A percentile compares a stretch with the other conserved stretches of the same genome.
Conservation (phyloP, 2,329 filamentous ascomycete genomes). For the Nothophaeocryptopus gaeumannii region DNA sequence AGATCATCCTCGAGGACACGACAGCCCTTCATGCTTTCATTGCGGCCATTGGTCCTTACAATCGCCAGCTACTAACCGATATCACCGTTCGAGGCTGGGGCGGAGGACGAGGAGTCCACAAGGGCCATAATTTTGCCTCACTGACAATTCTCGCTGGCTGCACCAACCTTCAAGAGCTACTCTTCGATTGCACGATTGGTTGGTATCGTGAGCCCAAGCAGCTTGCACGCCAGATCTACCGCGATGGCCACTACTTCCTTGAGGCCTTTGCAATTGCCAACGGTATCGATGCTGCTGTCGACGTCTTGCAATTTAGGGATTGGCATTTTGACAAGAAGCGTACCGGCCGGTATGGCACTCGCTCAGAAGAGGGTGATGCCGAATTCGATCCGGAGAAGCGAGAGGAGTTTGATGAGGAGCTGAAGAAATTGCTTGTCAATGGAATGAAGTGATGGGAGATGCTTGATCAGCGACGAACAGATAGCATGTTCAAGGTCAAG, state of each 20-base stretch:
- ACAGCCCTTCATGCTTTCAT: conserved; percentile 28
- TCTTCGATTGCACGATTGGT: conserved; percentile 24
- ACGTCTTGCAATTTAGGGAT: conserved; percentile 24
- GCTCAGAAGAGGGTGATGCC: neutral
- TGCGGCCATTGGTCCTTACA: conserved; percentile 25
- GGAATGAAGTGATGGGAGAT: neutral
- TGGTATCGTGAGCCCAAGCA: conserved; percentile 6
- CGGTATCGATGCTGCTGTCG: conserved; percentile 23
- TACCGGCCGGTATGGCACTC: neutral
- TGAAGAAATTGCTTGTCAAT: conserved; percentile 15
- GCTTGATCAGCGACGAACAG: neutral
- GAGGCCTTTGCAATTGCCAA: conserved; percentile 27
- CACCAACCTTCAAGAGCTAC: conserved; percentile 26
- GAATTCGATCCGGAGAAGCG: conserved; percentile 12
- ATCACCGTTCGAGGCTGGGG: conserved; percentile 27
- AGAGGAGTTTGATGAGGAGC: conserved; percentile 11
- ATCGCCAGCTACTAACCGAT: conserved; percentile 22
- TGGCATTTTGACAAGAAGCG: conserved; percentile 19
- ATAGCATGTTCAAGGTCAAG: no score
- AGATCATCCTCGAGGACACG: conserved; percentile 26
- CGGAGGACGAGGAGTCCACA: conserved; percentile 3
- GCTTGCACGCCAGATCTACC: conserved; percentile 25
- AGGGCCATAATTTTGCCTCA: conserved; percentile 24
- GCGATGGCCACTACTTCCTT: conserved; percentile 28
- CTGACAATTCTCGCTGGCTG: conserved; percentile 28